These are phyloP conservation scores for Babesia bigemina DNA, from an alignment of 169 alveolate genomes.

Conservation along the genomic window DNA sequence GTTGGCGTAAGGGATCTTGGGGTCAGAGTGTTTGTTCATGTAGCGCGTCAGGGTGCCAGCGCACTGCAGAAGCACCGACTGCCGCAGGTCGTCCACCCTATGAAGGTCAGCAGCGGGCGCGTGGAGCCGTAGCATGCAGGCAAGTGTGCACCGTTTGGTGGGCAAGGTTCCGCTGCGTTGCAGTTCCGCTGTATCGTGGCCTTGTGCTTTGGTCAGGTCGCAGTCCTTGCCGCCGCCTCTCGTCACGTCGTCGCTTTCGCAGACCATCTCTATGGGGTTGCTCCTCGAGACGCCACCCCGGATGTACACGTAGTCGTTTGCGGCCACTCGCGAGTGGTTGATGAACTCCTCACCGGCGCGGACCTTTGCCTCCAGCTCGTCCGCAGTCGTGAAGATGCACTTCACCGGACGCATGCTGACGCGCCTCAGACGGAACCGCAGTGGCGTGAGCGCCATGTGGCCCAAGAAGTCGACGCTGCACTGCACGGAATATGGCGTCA, in stretches of 20 bases:
- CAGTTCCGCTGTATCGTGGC: neutral
- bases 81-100: constrained; percentile 11
- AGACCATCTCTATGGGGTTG: constrained; percentile 18
- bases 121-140: constrained; percentile 8
- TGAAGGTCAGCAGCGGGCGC: neutral
- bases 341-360: constrained; percentile 24
- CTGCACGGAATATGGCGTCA: constrained; percentile 6
- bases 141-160: constrained; percentile 3
- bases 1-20: neutral
- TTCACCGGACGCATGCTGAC: neutral
- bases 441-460: neutral
- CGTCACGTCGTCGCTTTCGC: neutral
- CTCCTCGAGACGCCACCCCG: neutral
- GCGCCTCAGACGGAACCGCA: constrained; percentile 5
- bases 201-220: neutral
- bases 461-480: constrained; percentile 7
- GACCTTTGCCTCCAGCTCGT: constrained; percentile 28
- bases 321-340: constrained; percentile 26
- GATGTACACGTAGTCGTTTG: constrained; percentile 1
- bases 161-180: neutral
- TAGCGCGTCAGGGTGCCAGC: neutral
- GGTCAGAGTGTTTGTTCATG: neutral
- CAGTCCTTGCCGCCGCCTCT: neutral
- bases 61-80: constrained; percentile 20
- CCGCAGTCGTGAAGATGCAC: constrained; percentile 30